These are phyloP conservation scores for Linnemannia hyalina DNA, from an alignment of 192 early-diverging fungal genomes.

Conservation along the genomic window DNA sequence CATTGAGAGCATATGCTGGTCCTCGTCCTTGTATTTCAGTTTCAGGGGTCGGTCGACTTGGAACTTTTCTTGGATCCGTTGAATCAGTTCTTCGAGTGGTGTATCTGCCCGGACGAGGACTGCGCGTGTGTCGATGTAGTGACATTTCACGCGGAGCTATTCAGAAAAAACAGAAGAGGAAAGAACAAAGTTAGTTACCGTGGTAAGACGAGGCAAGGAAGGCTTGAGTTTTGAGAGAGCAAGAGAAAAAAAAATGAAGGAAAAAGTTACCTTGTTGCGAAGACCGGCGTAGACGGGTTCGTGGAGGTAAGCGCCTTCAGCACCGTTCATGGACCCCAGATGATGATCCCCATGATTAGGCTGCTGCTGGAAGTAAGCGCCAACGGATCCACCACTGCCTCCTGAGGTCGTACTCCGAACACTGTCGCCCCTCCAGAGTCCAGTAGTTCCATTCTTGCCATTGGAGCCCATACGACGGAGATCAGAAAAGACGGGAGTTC, in stretches of 20 bases:
- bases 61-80: conserved; percentile 75
- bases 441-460: conserved; percentile 3
- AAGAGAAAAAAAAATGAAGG: not conserved
- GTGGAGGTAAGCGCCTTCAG: conserved; percentile 32
- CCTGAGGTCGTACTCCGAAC: conserved; percentile 40
- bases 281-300: conserved; percentile 51
- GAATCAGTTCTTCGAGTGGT: conserved; percentile 64
- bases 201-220: not conserved
- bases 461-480: conserved; percentile 26
- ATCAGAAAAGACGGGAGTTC: conserved; percentile 19
- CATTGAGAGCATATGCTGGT: conserved; percentile 87
- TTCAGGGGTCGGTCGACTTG: conserved; percentile 59
- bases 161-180: not conserved
- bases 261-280: conserved; percentile 40
- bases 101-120: conserved; percentile 68
- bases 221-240: not conserved
- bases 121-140: conserved; percentile 76
- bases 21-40: conserved; percentile 90
- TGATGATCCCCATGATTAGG: conserved; percentile 23
- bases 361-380: conserved; percentile 30
- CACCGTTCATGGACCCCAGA: conserved; percentile 9
- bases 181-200: not conserved
- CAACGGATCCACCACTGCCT: conserved; percentile 29
- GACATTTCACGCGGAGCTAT: conserved; percentile 72
- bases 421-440: conserved; percentile 37